Conservation (phyloP, 1,284 basidiomycete species). For the Fomitopsis betulina region DNA sequence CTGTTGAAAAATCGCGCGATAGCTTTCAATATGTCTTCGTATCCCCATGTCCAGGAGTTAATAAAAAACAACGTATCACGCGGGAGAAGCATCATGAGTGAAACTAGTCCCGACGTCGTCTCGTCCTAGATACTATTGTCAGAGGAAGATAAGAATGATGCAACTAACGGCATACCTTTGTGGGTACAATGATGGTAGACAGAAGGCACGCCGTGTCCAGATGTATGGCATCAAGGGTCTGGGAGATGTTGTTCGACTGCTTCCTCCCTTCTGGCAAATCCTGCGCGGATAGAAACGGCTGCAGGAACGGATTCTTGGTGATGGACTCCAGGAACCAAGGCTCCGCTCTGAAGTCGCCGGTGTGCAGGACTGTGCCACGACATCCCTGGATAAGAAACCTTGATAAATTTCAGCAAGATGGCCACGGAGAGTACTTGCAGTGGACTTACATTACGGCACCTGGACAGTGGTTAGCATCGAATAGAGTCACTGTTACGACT, state of each 20-base stretch:
- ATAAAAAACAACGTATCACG: conserved; percentile 75
- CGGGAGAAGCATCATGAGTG: conserved; percentile 68
- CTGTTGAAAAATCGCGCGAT: conserved; percentile 61
- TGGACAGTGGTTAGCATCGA: conserved; percentile 94
- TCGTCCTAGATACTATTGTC: conserved; percentile 41
- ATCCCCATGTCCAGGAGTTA: conserved; percentile 93
- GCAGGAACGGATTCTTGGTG: conserved; percentile 62
- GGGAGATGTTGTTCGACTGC: conserved; percentile 16
- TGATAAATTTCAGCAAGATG: background rate
- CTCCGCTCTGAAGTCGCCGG: conserved; percentile 90
- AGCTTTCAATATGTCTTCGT: conserved; percentile 80
- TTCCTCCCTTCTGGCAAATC: background rate
- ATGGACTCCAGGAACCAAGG: conserved; percentile 70
- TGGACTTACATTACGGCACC: conserved; percentile 81
- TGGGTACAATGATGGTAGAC: conserved; percentile 57
- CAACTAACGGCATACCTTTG: conserved; percentile 49
- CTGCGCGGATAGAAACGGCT: conserved; percentile 55
- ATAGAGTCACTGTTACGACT: conserved; percentile 67
- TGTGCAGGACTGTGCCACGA: conserved; percentile 77
- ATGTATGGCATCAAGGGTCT: conserved; percentile 76
- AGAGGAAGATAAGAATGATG: background rate
- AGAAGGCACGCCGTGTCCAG: conserved; percentile 79
- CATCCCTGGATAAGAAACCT: conserved; percentile 87
- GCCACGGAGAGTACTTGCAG: background rate
- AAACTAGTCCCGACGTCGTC: conserved; percentile 63